These are phyloP conservation scores for Termitomyces sp. DNA, from an alignment of 768 basidiomycete genomes.

Conservation along the genomic window DNA sequence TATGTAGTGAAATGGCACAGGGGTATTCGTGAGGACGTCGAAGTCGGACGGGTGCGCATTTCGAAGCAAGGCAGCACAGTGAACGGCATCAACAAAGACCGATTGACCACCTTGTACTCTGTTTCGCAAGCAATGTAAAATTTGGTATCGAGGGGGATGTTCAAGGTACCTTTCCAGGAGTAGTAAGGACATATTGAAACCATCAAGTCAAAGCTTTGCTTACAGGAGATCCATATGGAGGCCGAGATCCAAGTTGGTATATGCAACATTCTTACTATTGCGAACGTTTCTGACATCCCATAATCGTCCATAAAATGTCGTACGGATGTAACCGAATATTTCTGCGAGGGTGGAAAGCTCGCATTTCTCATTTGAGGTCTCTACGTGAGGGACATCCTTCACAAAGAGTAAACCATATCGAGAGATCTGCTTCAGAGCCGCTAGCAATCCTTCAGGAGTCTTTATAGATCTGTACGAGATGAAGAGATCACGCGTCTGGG, in stretches of 20 bases:
- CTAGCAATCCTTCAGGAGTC: slow-evolving; percentile 40
- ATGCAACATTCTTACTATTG: slow-evolving; percentile 87
- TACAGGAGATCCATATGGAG: slow-evolving; percentile 91
- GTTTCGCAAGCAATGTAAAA: slow-evolving; percentile 87
- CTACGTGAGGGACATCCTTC: slow-evolving; percentile 55
- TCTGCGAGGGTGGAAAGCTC: slow-evolving; percentile 63
- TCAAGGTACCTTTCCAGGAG: slow-evolving; percentile 69
- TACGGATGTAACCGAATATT: slow-evolving; percentile 69
- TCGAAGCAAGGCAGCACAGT: slow-evolving; percentile 54
- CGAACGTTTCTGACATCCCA: slow-evolving; percentile 83
- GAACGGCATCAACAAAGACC: slow-evolving; percentile 79
- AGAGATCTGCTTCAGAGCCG: slow-evolving; percentile 65
- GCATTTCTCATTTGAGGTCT: slow-evolving; percentile 57
- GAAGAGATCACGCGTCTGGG: slow-evolving; percentile 38
- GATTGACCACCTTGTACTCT: slow-evolving; percentile 80
- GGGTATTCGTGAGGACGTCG: slow-evolving; percentile 49
- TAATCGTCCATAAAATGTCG: slow-evolving; percentile 84
- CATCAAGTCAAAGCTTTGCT: slow-evolving; percentile 22
- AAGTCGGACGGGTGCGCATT: slow-evolving; percentile 46
- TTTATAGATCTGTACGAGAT: slow-evolving; percentile 49
- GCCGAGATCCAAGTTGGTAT: slow-evolving; percentile 85
- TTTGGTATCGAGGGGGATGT: slow-evolving; percentile 87
- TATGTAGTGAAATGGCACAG: slow-evolving; percentile 86
- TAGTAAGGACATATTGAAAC: not conserved
- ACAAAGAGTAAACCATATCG: slow-evolving; percentile 73